phyloP scores from a whole-genome alignment of 108 stramenopile species.

The Fragilariopsis cylindrus region DNA sequence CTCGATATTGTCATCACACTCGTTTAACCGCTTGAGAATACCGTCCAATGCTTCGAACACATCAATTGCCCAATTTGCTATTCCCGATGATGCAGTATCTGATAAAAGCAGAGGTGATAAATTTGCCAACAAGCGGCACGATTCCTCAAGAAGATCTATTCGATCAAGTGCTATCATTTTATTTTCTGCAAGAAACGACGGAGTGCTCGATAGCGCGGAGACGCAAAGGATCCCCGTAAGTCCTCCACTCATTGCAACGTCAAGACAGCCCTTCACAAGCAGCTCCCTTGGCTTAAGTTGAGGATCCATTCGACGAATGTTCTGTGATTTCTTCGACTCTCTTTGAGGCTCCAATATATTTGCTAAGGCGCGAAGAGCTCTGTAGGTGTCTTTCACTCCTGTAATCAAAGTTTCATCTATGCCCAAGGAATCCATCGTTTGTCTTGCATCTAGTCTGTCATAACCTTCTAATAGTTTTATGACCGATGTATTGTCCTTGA shows the following conservation, averaged over 20 bases:
- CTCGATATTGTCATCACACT: slow-evolving; percentile 2
- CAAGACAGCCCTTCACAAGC: slow-evolving; percentile 39
- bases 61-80: slow-evolving; percentile 39
- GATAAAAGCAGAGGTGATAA: slow-evolving; percentile 60
- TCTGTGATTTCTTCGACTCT: slow-evolving; percentile 9
- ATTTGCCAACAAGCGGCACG: slow-evolving; percentile 54
- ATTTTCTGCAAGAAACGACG: slow-evolving; percentile 19
- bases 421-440: background rate
- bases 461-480: slow-evolving; percentile 17
- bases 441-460: background rate
- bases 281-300: slow-evolving; percentile 24
- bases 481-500: slow-evolving; percentile 28
- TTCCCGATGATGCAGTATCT: slow-evolving; percentile 35
- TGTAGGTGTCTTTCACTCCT: slow-evolving; percentile 43
- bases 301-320: slow-evolving; percentile 6
- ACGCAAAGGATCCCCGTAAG: slow-evolving; percentile 47
- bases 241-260: slow-evolving; percentile 52
- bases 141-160: slow-evolving; percentile 45
- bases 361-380: slow-evolving; percentile 55
- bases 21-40: slow-evolving; percentile 25
- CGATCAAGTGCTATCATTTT: slow-evolving; percentile 20
- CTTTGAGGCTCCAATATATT: slow-evolving; percentile 53
- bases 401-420: slow-evolving; percentile 1
- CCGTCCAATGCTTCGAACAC: slow-evolving; percentile 45
- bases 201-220: slow-evolving; percentile 38